A percentile compares a stretch with the other conserved stretches of the same genome.
These are phyloP conservation scores for Dianthus caryophyllus DNA, from an alignment of 148 eudicot species.

Conservation along the genomic window DNA sequence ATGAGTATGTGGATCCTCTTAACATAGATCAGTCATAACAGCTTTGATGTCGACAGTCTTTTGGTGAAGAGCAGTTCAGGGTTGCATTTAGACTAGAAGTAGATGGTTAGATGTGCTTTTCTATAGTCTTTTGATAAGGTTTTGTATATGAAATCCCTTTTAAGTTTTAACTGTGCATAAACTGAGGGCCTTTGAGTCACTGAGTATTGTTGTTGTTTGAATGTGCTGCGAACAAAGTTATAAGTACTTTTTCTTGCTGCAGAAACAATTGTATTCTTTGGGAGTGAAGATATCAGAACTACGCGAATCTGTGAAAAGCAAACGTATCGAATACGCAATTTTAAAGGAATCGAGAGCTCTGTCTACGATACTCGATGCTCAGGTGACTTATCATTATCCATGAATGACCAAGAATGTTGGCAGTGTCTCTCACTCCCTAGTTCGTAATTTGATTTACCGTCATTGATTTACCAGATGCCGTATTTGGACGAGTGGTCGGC, in stretches of 20 bases:
- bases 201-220: neutral
- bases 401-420: no score
- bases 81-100: neutral
- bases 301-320: conserved; percentile 47
- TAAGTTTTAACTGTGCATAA: no score
- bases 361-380: conserved; percentile 51
- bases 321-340: conserved; percentile 50
- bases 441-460: no score
- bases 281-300: conserved; percentile 49
- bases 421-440: no score
- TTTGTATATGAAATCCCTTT: neutral
- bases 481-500: conserved; percentile 66
- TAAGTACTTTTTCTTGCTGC: conserved; percentile 19
- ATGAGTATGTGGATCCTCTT: neutral
- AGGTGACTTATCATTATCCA: no score
- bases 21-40: neutral
- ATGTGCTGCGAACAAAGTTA: neutral
- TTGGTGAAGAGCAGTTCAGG: conserved; percentile 3
- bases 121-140: neutral
- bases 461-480: conserved; percentile 44
- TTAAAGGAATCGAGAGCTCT: conserved; percentile 37
- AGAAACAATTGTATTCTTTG: conserved; percentile 51
- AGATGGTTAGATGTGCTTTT: neutral
- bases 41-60: neutral
- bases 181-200: neutral